Percentiles rank a stretch among this genome's conserved stretches.
These are phyloP conservation scores for Phytophthora cryptogea DNA, from an alignment of 352 stramenopile species.

Conservation along the genomic window DNA sequence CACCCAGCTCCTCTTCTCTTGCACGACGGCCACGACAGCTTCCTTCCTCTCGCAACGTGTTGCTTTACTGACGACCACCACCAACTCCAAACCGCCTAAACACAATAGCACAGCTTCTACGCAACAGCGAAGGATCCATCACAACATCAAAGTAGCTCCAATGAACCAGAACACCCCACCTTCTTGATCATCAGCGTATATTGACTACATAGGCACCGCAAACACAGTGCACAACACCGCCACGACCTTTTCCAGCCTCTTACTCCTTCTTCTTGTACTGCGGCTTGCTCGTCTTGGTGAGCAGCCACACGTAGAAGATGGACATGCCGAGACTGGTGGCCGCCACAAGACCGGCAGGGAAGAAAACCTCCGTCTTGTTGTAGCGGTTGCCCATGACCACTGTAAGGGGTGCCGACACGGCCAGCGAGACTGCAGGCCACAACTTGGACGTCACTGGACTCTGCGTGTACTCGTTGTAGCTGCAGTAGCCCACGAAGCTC, in stretches of 20 bases:
- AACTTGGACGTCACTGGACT: slow-evolving; percentile 80
- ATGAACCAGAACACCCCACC: not conserved
- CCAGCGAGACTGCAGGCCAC: slow-evolving; percentile 71
- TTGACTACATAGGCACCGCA: slow-evolving; percentile 6
- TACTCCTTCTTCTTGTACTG: slow-evolving; percentile 83
- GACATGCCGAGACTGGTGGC: slow-evolving; percentile 74
- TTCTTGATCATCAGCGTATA: slow-evolving; percentile 4
- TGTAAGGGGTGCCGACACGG: slow-evolving; percentile 71
- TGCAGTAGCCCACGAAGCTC: slow-evolving; percentile 82
- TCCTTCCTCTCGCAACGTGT: slow-evolving; percentile 12
- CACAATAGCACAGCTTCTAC: slow-evolving; percentile 1
- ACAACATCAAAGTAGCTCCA: slow-evolving; percentile 4
- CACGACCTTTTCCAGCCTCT: not conserved
- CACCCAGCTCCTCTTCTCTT: not conserved
- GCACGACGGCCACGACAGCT: slow-evolving; percentile 16
- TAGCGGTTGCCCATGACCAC: slow-evolving; percentile 79
- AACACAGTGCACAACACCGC: not conserved
- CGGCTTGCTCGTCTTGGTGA: slow-evolving; percentile 69
- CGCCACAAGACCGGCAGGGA: slow-evolving; percentile 68
- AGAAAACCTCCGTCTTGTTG: slow-evolving; percentile 75
- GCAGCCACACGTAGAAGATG: slow-evolving; percentile 79
- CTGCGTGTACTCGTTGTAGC: slow-evolving; percentile 86
- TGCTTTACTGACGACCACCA: slow-evolving; percentile 19
- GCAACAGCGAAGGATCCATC: not conserved
- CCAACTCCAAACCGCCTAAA: not conserved